Conservation (phyloP, 2,329 filamentous ascomycete species). For the Botrytis fragariae region DNA sequence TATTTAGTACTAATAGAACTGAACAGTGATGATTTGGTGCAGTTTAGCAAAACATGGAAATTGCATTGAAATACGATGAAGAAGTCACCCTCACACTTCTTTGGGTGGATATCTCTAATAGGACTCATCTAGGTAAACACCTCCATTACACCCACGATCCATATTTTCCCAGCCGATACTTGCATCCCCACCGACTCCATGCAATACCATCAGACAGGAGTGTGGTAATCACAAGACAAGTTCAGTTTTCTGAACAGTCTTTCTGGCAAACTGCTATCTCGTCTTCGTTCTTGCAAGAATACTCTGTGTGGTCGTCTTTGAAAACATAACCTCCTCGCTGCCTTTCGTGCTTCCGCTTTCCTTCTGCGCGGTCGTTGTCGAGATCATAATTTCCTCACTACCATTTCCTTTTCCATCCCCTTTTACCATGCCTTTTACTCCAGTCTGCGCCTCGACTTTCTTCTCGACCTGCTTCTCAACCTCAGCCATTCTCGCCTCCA, state of each 20-base stretch:
- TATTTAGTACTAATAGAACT: neutral
- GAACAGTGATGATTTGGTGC: neutral
- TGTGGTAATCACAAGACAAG: neutral
- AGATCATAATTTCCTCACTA: neutral
- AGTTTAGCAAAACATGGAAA: neutral
- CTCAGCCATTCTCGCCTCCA: neutral
- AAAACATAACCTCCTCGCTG: neutral
- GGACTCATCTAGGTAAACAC: too few relatives aligned
- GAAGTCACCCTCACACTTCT: neutral
- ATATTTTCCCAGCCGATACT: neutral
- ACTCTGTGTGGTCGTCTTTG: neutral
- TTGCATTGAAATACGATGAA: neutral
- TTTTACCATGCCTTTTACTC: too few relatives aligned
- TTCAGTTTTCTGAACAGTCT: neutral
- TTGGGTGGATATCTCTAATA: neutral
- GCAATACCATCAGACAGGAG: neutral
- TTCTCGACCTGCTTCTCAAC: neutral
- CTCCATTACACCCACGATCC: neutral
- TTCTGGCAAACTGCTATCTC: neutral
- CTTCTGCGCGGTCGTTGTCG: neutral
- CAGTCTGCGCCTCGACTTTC: neutral
- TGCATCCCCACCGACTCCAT: neutral
- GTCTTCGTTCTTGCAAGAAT: neutral
- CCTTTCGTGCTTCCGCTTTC: neutral
- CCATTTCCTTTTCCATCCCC: neutral